phyloP scores from a whole-genome alignment of 2,329 filamentous ascomycete genomes.

The Cladophialophora chaetospira region DNA sequence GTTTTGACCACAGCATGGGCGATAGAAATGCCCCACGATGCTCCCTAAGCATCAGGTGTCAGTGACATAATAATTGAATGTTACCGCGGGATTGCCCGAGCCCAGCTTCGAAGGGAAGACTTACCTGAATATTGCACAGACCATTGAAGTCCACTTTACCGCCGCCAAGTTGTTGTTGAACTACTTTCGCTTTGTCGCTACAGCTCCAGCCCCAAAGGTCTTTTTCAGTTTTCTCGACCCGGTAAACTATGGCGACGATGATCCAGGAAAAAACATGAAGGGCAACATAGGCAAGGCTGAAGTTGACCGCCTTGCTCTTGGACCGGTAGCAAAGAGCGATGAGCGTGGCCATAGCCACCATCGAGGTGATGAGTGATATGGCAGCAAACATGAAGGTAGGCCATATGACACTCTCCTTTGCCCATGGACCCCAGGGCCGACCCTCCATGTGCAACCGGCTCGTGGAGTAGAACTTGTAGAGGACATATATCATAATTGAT shows the following conservation, averaged over 20 bases:
- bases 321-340: conserved; percentile 4
- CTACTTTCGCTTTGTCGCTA: conserved; percentile 9
- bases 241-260: conserved; percentile 12
- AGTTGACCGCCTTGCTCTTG: conserved; percentile 1
- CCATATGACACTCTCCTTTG: conserved; percentile 11
- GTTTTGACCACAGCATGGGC: not conserved
- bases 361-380: conserved; percentile 9
- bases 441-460: conserved; percentile 1
- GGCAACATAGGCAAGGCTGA: conserved; percentile 5
- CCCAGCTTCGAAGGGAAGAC: not conserved
- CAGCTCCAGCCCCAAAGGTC: conserved; percentile 27
- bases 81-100: not conserved
- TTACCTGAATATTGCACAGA: conserved; percentile 19
- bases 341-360: not conserved
- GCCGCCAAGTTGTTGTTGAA: conserved; percentile 16
- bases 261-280: conserved; percentile 13
- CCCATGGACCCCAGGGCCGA: conserved; percentile 19
- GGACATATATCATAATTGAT: conserved; percentile 14
- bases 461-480: conserved; percentile 21
- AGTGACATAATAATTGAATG: not conserved
- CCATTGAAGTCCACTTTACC: conserved; percentile 7
- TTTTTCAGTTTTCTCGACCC: conserved; percentile 12
- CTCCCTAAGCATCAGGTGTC: not conserved
- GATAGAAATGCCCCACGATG: conserved; percentile 6
- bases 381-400: conserved; percentile 19